Percentiles rank a stretch among this genome's conserved stretches.
phyloP scores from a whole-genome alignment of 768 basidiomycete genomes.

The Auriscalpium vulgare region DNA sequence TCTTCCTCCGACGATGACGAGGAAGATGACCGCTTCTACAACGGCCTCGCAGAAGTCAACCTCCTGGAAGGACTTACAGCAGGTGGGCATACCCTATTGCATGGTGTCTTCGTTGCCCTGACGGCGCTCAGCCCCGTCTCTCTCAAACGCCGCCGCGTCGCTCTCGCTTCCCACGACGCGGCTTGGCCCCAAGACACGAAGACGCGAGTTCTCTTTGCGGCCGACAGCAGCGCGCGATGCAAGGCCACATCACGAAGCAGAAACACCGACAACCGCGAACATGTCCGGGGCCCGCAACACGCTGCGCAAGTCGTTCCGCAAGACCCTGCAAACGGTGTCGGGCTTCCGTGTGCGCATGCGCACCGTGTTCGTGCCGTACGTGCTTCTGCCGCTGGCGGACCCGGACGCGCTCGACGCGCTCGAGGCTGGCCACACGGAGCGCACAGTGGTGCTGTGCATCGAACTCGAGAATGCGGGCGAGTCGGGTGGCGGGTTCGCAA shows the following conservation, averaged over 20 bases:
- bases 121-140: slow-evolving; percentile 34
- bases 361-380: slow-evolving; percentile 86
- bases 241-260: slow-evolving; percentile 33
- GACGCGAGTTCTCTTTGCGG: slow-evolving; percentile 53
- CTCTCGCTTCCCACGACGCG: slow-evolving; percentile 62
- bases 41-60: slow-evolving; percentile 60
- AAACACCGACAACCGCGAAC: slow-evolving; percentile 13
- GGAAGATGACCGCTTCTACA: slow-evolving; percentile 30
- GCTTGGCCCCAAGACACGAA: slow-evolving; percentile 60
- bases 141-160: slow-evolving; percentile 22
- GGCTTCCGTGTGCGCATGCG: slow-evolving; percentile 90
- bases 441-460: slow-evolving; percentile 83
- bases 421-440: slow-evolving; percentile 70
- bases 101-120: slow-evolving; percentile 3
- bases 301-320: slow-evolving; percentile 79
- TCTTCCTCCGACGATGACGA: slow-evolving; percentile 20
- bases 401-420: slow-evolving; percentile 34
- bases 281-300: slow-evolving; percentile 41
- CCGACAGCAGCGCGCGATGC: slow-evolving; percentile 39
- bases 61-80: slow-evolving; percentile 58
- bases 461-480: slow-evolving; percentile 83
- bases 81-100: slow-evolving; percentile 32
- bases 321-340: slow-evolving; percentile 68
- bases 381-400: slow-evolving; percentile 40
- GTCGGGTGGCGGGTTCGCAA: slow-evolving; percentile 54